Percentiles rank a stretch among this genome's conserved stretches.
Conservation (phyloP, 306 rosid species). For the Abrus precatorius region DNA sequence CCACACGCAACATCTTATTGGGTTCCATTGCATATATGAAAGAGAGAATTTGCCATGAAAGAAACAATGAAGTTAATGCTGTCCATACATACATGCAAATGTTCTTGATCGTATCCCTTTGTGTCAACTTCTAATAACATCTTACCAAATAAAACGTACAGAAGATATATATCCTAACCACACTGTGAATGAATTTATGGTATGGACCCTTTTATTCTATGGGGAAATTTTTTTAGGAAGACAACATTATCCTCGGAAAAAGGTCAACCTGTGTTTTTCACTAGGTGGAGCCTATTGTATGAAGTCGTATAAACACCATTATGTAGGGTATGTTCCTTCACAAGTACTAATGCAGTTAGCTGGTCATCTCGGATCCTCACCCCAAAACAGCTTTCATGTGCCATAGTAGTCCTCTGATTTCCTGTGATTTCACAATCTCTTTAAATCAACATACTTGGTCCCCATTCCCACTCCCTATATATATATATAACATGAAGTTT, state of each 20-base stretch:
- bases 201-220: background rate
- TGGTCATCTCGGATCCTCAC: background rate
- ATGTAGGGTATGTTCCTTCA: background rate
- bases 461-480: slow-evolving; percentile 2
- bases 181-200: too few species aligned
- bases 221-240: background rate
- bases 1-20: background rate
- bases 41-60: too few species aligned
- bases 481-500: slow-evolving; percentile 19
- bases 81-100: too few species aligned
- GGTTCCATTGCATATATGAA: background rate
- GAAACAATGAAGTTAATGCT: too few species aligned
- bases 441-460: slow-evolving; percentile 20
- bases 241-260: slow-evolving; percentile 28
- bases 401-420: slow-evolving; percentile 1
- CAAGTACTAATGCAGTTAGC: background rate
- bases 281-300: slow-evolving; percentile 9
- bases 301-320: background rate
- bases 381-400: slow-evolving; percentile 34
- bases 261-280: background rate
- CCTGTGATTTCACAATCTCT: slow-evolving; percentile 11
- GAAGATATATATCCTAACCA: too few species aligned
- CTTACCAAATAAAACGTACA: background rate
- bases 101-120: background rate
- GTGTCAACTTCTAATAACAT: background rate